These are phyloP conservation scores for Neonectria neomacrospora DNA, from an alignment of 2,329 filamentous ascomycete genomes.

Conservation along the genomic window DNA sequence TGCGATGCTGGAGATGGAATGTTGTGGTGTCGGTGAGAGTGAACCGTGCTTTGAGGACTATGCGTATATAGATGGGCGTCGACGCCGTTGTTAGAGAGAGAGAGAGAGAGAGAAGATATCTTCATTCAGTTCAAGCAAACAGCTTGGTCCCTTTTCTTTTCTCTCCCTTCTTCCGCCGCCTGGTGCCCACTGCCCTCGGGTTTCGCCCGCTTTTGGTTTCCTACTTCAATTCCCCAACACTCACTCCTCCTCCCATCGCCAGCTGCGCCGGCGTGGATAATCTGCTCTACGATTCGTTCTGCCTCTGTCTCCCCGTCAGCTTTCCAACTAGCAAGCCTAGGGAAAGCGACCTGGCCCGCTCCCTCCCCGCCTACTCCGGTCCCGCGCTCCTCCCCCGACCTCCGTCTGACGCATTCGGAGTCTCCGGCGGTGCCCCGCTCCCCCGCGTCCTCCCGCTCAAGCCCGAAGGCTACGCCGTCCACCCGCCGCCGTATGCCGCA, in stretches of 20 bases:
- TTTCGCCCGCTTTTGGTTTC: not conserved
- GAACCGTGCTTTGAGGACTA: constrained; percentile 16
- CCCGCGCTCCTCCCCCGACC: constrained; percentile 26
- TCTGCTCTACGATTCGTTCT: constrained; percentile 34
- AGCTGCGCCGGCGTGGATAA: constrained; percentile 37
- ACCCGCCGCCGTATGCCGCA: constrained; percentile 32
- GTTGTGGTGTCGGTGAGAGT: not conserved
- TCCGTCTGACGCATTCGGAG: constrained; percentile 23
- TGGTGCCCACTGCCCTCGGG: constrained; percentile 12
- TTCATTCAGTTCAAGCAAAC: constrained; percentile 29
- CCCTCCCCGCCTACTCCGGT: constrained; percentile 32
- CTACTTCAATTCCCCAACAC: constrained; percentile 6
- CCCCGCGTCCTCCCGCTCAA: constrained; percentile 37
- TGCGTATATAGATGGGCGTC: constrained; percentile 29
- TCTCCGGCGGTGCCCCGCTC: constrained; percentile 31
- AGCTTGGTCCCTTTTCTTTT: constrained; percentile 4
- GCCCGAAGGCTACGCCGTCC: constrained; percentile 30
- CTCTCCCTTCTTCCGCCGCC: constrained; percentile 22
- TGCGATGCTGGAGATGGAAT: not conserved
- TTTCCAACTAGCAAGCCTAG: constrained; percentile 31
- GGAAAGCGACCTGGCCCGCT: constrained; percentile 30
- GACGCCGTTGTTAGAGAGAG: constrained; percentile 5
- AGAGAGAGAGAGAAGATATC: not conserved
- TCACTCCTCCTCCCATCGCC: constrained; percentile 17
- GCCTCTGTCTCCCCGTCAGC: constrained; percentile 33